phyloP scores from a whole-genome alignment of 129 eudicot species.

The Deinandra increscens region DNA sequence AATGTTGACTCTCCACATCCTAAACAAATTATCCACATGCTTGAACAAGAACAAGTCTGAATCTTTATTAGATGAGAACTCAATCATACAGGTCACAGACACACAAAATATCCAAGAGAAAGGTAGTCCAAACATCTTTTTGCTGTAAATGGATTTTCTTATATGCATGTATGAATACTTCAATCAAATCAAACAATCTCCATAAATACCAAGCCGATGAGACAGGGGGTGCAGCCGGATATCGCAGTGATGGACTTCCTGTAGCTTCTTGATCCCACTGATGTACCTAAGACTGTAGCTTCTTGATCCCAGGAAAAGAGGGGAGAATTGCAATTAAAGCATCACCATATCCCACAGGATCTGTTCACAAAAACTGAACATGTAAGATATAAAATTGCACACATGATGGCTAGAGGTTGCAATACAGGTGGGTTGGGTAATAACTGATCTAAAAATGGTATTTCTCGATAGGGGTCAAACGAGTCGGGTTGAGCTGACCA shows the following conservation, averaged over 20 bases:
- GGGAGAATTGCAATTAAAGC: slow-evolving; percentile 84
- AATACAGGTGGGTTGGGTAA: neutral
- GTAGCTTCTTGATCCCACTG: too few relatives aligned
- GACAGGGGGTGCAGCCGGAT: too few relatives aligned
- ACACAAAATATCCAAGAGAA: slow-evolving; percentile 12
- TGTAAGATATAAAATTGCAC: slow-evolving; percentile 10
- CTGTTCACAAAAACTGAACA: slow-evolving; percentile 37
- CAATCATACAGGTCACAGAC: slow-evolving; percentile 28
- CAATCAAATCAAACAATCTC: slow-evolving; percentile 24
- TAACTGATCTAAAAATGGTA: neutral
- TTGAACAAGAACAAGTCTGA: slow-evolving; percentile 16
- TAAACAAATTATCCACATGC: too few relatives aligned
- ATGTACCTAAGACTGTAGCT: slow-evolving; percentile 46
- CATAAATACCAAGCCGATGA: neutral
- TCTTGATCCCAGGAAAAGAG: slow-evolving; percentile 92
- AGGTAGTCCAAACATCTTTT: slow-evolving; percentile 19
- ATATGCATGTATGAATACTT: slow-evolving; percentile 32
- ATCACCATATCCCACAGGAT: slow-evolving; percentile 91
- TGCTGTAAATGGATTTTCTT: slow-evolving; percentile 26
- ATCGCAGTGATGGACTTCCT: neutral
- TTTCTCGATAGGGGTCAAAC: neutral
- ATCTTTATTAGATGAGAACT: slow-evolving; percentile 35
- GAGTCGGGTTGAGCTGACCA: neutral
- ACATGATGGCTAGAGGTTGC: slow-evolving; percentile 16
- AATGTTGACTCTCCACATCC: too few relatives aligned